Conservation (phyloP, 2,329 filamentous ascomycete genomes). For the Monosporascus sp. region DNA sequence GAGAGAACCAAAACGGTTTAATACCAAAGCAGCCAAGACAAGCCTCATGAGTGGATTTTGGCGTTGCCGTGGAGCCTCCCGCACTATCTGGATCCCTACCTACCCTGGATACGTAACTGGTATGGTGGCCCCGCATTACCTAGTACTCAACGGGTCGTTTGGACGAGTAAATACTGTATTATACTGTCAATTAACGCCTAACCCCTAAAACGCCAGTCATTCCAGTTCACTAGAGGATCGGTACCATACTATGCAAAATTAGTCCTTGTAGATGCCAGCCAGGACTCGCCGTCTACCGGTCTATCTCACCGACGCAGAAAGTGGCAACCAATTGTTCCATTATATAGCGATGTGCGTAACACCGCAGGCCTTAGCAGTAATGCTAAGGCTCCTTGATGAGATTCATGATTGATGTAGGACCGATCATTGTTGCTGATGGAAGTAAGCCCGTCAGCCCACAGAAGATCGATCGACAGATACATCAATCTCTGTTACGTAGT, state of each 20-base stretch:
- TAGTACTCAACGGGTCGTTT: no score
- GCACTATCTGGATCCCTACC: not conserved
- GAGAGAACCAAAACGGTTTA: not conserved
- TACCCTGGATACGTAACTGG: no score
- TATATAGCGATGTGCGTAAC: not conserved
- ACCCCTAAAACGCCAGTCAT: no score
- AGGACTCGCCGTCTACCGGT: no score
- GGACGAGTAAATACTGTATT: no score
- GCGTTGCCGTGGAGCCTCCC: not conserved
- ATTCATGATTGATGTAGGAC: not conserved
- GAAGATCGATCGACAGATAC: not conserved
- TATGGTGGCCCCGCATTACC: no score
- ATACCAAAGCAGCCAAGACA: not conserved
- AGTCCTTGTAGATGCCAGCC: no score
- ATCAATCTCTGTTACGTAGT: not conserved
- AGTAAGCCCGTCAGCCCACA: not conserved
- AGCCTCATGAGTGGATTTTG: not conserved
- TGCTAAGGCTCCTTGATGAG: not conserved
- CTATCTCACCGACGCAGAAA: not conserved
- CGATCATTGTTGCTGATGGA: not conserved
- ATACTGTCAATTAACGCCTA: no score
- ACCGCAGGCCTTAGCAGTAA: not conserved
- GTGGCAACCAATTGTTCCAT: not conserved
- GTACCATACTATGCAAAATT: no score
- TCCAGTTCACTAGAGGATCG: no score